Evolutionary conservation across 192 early-diverging fungal genomes (phyloP).

Genomic region (Tieghemiomyces parasiticus): DNA sequence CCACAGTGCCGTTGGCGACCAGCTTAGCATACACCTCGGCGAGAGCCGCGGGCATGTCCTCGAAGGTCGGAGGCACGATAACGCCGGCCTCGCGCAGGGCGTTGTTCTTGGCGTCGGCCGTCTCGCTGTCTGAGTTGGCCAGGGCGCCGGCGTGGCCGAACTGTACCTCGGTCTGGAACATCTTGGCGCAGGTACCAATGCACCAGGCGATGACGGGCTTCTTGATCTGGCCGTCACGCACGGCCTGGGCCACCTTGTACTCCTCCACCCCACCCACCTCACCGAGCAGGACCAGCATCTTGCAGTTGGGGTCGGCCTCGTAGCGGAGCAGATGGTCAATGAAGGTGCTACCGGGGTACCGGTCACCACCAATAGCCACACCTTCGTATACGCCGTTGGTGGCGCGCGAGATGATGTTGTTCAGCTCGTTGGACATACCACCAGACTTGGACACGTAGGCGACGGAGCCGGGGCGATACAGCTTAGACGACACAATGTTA

Average conservation of each 20-base stretch:
- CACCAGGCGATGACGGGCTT: constrained; percentile 99
- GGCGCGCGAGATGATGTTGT: constrained; percentile 95
- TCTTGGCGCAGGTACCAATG: constrained; percentile 97
- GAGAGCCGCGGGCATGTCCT: constrained; percentile 75
- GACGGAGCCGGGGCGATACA: constrained; percentile 92
- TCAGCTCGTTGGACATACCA: constrained; percentile 99
- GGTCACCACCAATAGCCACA: constrained; percentile 96
- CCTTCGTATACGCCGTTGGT: constrained; percentile 98
- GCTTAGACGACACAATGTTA: constrained; percentile 94
- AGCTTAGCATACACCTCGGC: constrained; percentile 62
- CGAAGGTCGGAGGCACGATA: constrained; percentile 91
- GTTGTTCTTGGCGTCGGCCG: constrained; percentile 90
- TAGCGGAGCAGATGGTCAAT: constrained; percentile 95
- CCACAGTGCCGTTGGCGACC: constrained; percentile 53
- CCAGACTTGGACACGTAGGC: constrained; percentile 98
- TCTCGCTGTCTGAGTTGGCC: constrained; percentile 91
- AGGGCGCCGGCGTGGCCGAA: constrained; percentile 97
- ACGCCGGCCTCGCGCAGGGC: constrained; percentile 73
- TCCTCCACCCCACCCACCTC: constrained; percentile 98
- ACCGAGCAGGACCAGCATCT: constrained; percentile 89
- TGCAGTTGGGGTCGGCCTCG: constrained; percentile 81
- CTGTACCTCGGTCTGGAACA: constrained; percentile 98
- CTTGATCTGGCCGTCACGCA: constrained; percentile 74
- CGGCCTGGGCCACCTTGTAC: constrained; percentile 84
- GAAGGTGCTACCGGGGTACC: constrained; percentile 96